phyloP scores from a whole-genome alignment of 148 eudicot species.

The Rhododendron molle region DNA sequence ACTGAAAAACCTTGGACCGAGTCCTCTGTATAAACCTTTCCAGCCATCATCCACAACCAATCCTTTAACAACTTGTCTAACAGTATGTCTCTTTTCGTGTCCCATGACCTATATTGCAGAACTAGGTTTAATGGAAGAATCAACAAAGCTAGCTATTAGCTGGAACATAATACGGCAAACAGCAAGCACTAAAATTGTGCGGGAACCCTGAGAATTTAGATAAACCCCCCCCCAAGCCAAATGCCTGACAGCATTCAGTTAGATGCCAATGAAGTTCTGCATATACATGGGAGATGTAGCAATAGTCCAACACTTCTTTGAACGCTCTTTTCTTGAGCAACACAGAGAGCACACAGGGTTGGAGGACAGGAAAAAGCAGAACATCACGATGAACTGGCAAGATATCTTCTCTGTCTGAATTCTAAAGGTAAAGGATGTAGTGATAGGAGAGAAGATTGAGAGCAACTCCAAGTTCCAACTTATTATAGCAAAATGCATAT shows the following conservation, averaged over 20 bases:
- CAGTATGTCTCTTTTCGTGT: conserved; percentile 48
- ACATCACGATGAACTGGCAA: not conserved
- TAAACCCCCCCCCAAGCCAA: no score
- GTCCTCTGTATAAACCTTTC: conserved; percentile 90
- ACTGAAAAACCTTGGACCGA: conserved; percentile 96
- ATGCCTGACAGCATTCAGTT: not conserved
- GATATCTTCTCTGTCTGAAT: not conserved
- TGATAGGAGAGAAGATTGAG: conserved; percentile 1
- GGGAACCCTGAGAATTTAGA: not conserved
- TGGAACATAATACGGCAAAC: not conserved
- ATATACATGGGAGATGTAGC: not conserved
- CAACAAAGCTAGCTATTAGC: not conserved
- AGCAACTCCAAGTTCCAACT: not conserved
- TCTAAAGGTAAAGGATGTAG: not conserved
- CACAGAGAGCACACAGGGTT: not conserved
- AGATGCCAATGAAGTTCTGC: not conserved
- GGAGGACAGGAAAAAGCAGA: not conserved
- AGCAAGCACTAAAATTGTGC: not conserved
- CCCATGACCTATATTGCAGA: conserved; percentile 54
- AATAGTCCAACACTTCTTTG: not conserved
- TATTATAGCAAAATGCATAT: not conserved
- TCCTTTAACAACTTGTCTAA: conserved; percentile 69
- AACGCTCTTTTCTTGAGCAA: not conserved
- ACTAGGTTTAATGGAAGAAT: not conserved
- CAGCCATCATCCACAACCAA: conserved; percentile 87